Conservation (phyloP, 2,329 filamentous ascomycete species). For the Exophiala mesophila region DNA sequence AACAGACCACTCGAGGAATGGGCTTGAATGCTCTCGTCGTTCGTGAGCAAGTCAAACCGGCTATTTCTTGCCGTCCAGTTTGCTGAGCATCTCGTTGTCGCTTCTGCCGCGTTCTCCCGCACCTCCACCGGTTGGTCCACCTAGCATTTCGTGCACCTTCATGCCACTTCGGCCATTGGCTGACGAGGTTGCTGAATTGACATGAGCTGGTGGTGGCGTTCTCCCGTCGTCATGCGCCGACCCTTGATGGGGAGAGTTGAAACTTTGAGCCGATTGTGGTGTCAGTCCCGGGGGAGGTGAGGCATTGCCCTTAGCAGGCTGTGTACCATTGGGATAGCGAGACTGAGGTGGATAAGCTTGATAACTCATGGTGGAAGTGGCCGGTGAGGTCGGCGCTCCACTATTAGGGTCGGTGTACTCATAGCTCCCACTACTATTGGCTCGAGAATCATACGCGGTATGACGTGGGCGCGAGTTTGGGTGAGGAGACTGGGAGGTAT, state of each 20-base stretch:
- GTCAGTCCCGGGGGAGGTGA: slow-evolving; percentile 27
- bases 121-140: slow-evolving; percentile 27
- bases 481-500: slow-evolving; percentile 30
- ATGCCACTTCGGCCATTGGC: slow-evolving; percentile 37
- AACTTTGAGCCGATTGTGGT: slow-evolving; percentile 41
- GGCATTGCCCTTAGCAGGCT: slow-evolving; percentile 23
- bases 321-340: slow-evolving; percentile 33
- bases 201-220: slow-evolving; percentile 39
- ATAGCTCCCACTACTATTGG: slow-evolving; percentile 32
- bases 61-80: slow-evolving; percentile 28
- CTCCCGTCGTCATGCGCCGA: slow-evolving; percentile 29
- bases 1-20: too few species aligned
- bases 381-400: slow-evolving; percentile 44
- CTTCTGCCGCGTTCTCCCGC: slow-evolving; percentile 37
- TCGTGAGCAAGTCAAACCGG: too few species aligned
- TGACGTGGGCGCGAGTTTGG: slow-evolving; percentile 37
- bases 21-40: too few species aligned
- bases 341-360: slow-evolving; percentile 38
- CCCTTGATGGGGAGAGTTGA: slow-evolving; percentile 39
- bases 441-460: slow-evolving; percentile 37
- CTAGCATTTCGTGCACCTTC: slow-evolving; percentile 47
- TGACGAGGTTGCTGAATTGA: slow-evolving; percentile 30
- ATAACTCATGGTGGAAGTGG: slow-evolving; percentile 40
- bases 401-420: slow-evolving; percentile 46
- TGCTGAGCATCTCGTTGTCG: slow-evolving; percentile 47